These are phyloP conservation scores for Voacanga thouarsii DNA, from an alignment of 257 asterid species.

Conservation along the genomic window DNA sequence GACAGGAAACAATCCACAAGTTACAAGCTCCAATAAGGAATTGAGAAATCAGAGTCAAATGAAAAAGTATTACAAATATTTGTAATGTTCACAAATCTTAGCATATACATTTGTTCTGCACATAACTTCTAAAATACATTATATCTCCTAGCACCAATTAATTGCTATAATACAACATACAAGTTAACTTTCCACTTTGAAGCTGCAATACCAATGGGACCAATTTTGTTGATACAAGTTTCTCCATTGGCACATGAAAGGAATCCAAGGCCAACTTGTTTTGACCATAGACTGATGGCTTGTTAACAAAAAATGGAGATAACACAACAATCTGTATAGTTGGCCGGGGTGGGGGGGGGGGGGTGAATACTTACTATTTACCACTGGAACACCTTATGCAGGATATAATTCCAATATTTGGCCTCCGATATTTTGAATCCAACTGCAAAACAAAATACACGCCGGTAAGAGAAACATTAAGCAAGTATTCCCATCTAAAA, in stretches of 20 bases:
- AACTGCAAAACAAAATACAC: neutral
- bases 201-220: neutral
- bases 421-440: neutral
- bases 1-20: neutral
- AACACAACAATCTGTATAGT: neutral
- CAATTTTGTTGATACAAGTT: neutral
- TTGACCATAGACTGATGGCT: neutral
- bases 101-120: neutral
- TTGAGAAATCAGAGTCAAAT: neutral
- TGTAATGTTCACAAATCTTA: neutral
- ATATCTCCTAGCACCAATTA: neutral
- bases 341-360: too few species aligned
- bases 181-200: neutral
- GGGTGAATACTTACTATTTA: too few species aligned
- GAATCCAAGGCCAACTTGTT: neutral
- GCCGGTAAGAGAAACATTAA: neutral
- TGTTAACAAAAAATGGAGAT: neutral
- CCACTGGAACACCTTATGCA: neutral
- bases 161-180: neutral
- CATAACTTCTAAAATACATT: neutral
- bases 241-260: neutral
- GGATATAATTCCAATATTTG: neutral
- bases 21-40: neutral
- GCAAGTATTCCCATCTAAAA: neutral
- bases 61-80: neutral